A percentile compares a stretch with the other conserved stretches of the same genome.
Evolutionary conservation across 768 basidiomycete genomes (phyloP).

Genomic region (Podaxis sp.): DNA sequence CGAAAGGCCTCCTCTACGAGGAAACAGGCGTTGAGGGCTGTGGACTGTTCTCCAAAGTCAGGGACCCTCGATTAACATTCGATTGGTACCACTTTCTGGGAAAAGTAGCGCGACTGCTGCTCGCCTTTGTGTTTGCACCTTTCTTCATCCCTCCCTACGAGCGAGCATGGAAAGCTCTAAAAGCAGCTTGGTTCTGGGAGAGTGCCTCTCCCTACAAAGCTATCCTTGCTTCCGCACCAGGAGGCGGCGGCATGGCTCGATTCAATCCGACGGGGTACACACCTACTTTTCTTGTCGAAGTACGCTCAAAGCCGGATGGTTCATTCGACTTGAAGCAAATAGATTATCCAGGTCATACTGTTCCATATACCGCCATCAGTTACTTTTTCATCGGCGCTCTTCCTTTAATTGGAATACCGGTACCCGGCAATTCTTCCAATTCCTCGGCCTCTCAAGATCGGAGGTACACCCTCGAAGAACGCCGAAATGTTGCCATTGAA

Average conservation of each 20-base stretch:
- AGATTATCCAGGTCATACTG: neutral
- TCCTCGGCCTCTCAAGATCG: neutral
- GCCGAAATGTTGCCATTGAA: neutral
- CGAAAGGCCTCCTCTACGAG: neutral
- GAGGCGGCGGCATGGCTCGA: neutral
- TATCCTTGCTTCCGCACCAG: neutral
- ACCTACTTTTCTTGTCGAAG: neutral
- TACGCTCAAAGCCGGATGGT: neutral
- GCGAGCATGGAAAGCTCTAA: neutral
- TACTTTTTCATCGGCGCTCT: neutral
- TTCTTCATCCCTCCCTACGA: neutral
- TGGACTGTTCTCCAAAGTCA: neutral
- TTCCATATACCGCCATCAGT: constrained; percentile 2
- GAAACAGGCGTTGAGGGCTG: neutral
- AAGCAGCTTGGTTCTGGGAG: neutral
- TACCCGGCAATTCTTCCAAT: neutral
- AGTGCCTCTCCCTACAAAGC: neutral
- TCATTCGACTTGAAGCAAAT: neutral
- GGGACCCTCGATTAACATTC: neutral
- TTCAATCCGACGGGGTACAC: neutral
- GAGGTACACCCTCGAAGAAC: neutral
- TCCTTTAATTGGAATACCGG: neutral
- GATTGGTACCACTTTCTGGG: neutral
- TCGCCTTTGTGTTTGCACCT: neutral
- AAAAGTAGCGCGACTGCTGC: neutral